Base-by-base conservation (phyloP, 805 yeast species). In the Candida nonsorbophila region DNA sequence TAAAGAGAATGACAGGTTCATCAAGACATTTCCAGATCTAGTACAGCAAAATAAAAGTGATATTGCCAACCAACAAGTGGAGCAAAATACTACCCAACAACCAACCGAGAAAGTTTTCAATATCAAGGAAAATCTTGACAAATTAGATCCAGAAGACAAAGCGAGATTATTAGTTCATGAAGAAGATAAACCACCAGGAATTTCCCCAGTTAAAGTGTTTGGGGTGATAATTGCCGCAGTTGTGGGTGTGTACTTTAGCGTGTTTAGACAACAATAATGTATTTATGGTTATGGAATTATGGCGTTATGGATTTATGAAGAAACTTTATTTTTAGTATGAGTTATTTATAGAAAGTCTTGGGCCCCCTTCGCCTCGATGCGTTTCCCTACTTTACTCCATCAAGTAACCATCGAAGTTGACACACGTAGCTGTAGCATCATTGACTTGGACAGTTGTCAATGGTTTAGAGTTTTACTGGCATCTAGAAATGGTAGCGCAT, bases 111-210 rank as follows among this genome's bases (percentile, higher is more conserved):
- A 23, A 5, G 20, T 30, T 2, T 51, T 36, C 8, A 40, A 44
- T 24, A 32, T 37, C 20, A 33, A 42, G 22, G 49, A 41, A 23
- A 63, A 66, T 20, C 56, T 59, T 16, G 72, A 68, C 32, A 40
- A 55, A 16, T 44, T 64, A 31, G 85, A 80, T 45, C 80, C 84
- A 1, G 90, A 82, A 45, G 90, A 82, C 51, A 67, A 82, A 34
- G 77, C 81, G 6, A 40, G 69, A 29, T 41, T 59, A 15, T 38
- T 51, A 24, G 53, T 41, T 13, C 46, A 37, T 21, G 37, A 39
- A 6, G 41, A 37, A 4, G 32, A 26, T 13, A 22, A 22, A 11
- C 16, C 10, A 15, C 37, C 24, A 33, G 29, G 6, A 33, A 40
- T 19, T 32, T 49, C 20, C 34, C 42, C 11, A 30, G 32, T 24